phyloP scores from a whole-genome alignment of 768 basidiomycete species.

The Russula emetica region DNA sequence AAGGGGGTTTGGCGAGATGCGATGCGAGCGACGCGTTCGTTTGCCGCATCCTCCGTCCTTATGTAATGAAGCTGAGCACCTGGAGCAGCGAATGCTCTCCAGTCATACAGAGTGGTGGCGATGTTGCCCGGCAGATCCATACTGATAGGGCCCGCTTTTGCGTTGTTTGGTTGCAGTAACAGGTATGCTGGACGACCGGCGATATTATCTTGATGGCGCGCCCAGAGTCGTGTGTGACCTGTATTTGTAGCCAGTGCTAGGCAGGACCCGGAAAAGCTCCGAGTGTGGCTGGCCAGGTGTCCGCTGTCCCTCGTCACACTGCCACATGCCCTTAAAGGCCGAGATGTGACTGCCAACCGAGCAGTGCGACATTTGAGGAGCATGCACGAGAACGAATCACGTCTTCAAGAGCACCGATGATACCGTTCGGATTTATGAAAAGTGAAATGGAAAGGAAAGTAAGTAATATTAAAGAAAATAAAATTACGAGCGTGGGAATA shows the following conservation, averaged over 20 bases:
- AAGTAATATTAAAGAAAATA: neutral
- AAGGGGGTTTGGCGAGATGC: neutral
- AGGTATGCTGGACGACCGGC: neutral
- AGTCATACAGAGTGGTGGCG: constrained; percentile 5
- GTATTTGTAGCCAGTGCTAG: neutral
- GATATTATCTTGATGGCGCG: neutral
- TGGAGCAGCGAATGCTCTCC: constrained; percentile 7
- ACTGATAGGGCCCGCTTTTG: no score
- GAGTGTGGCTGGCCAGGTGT: neutral
- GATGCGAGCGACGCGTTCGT: constrained; percentile 17
- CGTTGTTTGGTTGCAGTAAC: neutral
- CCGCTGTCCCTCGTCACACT: neutral
- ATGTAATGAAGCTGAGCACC: constrained; percentile 23
- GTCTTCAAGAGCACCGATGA: no score
- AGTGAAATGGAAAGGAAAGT: no score
- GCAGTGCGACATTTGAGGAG: neutral
- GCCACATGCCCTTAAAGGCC: neutral
- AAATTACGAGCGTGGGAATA: constrained; percentile 2
- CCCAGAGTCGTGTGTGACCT: neutral
- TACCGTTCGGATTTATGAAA: no score
- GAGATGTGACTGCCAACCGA: neutral
- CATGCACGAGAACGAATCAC: neutral
- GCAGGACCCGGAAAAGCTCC: constrained; percentile 2
- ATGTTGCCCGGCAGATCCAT: neutral
- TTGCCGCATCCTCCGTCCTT: constrained; percentile 17